Conservation (phyloP, 768 basidiomycete species). For the Rhizopogon roseolus region DNA sequence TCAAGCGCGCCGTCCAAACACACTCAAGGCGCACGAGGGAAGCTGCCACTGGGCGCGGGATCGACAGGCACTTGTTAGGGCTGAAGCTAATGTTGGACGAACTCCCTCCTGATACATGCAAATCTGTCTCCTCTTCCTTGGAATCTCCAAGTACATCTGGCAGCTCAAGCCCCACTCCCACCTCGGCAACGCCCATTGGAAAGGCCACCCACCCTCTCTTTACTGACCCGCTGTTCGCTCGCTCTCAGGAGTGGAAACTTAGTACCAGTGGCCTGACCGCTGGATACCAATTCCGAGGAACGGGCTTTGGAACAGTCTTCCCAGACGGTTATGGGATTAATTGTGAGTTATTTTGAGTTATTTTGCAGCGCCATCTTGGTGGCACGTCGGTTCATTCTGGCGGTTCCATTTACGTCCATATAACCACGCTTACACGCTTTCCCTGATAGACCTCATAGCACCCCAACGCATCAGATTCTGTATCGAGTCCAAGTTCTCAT, state of each 20-base stretch:
- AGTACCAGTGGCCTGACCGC: constrained; percentile 88
- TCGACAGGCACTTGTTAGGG: constrained; percentile 90
- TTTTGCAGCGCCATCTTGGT: neutral
- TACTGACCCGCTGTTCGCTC: constrained; percentile 69
- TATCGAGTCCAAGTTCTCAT: constrained; percentile 83
- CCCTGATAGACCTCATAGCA: constrained; percentile 70
- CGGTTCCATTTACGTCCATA: neutral
- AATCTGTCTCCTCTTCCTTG: neutral
- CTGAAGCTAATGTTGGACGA: constrained; percentile 58
- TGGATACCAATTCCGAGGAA: constrained; percentile 82
- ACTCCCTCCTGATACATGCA: neutral
- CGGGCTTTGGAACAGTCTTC: constrained; percentile 83
- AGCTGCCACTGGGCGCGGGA: constrained; percentile 77
- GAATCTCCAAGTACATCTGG: neutral
- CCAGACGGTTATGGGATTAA: constrained; percentile 92
- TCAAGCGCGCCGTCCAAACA: constrained; percentile 63
- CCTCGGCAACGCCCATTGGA: constrained; percentile 43
- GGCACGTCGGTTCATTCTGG: constrained; percentile 12
- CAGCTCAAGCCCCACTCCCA: constrained; percentile 21
- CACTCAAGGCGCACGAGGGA: constrained; percentile 72
- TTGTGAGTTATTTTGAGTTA: constrained; percentile 47
- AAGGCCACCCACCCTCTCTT: constrained; percentile 41
- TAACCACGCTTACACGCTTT: constrained; percentile 2
- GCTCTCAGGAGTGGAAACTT: constrained; percentile 80
- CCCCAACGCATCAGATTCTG: constrained; percentile 84